phyloP scores from a whole-genome alignment of 441 rosid genomes.

The Codiaeum variegatum region DNA sequence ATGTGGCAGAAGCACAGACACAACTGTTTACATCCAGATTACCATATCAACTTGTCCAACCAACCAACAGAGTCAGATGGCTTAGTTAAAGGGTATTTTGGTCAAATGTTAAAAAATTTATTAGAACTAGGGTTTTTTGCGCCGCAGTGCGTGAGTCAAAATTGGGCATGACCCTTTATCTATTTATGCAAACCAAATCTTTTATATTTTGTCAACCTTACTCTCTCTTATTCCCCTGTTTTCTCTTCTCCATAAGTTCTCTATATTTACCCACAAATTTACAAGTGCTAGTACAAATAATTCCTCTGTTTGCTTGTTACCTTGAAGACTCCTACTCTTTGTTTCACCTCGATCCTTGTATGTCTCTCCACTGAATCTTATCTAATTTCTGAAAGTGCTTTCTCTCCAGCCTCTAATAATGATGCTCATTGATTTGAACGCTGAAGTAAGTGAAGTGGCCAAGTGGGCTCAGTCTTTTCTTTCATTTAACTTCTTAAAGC shows the following conservation, averaged over 20 bases:
- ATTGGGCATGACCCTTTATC: background rate
- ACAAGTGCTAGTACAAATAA: too few species aligned
- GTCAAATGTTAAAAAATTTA: conserved; percentile 8
- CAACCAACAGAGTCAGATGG: background rate
- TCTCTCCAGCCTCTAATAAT: background rate
- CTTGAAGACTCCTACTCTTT: background rate
- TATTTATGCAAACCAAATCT: background rate
- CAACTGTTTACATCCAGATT: background rate
- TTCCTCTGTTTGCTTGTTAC: background rate
- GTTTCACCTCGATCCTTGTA: background rate
- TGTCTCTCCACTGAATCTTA: background rate
- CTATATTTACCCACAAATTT: background rate
- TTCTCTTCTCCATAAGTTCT: background rate
- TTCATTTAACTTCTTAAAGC: too few species aligned
- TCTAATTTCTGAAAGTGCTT: background rate
- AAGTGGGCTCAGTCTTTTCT: background rate
- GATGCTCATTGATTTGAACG: conserved; percentile 19
- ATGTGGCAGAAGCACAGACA: too few species aligned
- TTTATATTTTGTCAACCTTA: background rate
- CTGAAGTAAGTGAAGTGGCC: conserved; percentile 18
- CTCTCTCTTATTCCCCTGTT: background rate
- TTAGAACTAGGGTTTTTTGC: conserved; percentile 27
- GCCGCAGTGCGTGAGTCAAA: conserved; percentile 16
- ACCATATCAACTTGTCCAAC: background rate
- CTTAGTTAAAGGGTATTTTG: background rate